These are phyloP conservation scores for Nicotiana otophora DNA, from an alignment of 257 asterid genomes.

Conservation along the genomic window DNA sequence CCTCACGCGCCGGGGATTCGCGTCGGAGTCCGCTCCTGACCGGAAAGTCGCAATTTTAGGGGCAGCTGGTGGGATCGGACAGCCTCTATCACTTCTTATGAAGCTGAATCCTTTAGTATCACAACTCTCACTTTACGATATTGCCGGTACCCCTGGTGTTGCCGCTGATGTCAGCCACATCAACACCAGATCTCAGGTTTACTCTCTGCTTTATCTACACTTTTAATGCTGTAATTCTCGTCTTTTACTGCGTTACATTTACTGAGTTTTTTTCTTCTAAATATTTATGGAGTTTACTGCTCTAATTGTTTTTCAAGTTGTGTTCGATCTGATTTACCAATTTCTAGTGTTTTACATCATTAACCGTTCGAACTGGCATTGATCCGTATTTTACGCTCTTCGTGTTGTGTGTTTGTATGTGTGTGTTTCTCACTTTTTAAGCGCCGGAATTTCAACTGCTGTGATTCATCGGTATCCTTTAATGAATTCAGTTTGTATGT, in stretches of 20 bases:
- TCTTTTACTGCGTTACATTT: neutral
- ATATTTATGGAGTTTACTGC: neutral
- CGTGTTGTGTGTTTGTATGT: neutral
- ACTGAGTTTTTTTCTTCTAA: neutral
- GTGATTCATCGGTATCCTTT: neutral
- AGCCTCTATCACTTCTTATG: conserved; percentile 65
- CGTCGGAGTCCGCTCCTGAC: conserved; percentile 46
- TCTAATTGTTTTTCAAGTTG: neutral
- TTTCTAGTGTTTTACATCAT: neutral
- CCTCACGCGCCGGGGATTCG: conserved; percentile 33
- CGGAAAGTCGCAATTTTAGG: conserved; percentile 56
- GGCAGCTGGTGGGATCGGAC: conserved; percentile 72
- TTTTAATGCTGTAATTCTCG: neutral
- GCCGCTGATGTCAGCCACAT: conserved; percentile 80
- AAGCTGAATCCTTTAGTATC: conserved; percentile 66
- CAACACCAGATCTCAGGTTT: conserved; percentile 70
- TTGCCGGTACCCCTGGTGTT: conserved; percentile 72
- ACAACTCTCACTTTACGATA: conserved; percentile 60
- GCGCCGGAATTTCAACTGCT: neutral
- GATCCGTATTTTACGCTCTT: neutral
- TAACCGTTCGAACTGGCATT: neutral
- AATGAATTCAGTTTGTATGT: neutral
- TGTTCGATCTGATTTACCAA: neutral
- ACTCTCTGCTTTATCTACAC: neutral
- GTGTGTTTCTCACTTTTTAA: neutral